A percentile compares a stretch with the other conserved stretches of the same genome.
Conservation (phyloP, 2,329 filamentous ascomycete genomes). For the Aspergillus niger region DNA sequence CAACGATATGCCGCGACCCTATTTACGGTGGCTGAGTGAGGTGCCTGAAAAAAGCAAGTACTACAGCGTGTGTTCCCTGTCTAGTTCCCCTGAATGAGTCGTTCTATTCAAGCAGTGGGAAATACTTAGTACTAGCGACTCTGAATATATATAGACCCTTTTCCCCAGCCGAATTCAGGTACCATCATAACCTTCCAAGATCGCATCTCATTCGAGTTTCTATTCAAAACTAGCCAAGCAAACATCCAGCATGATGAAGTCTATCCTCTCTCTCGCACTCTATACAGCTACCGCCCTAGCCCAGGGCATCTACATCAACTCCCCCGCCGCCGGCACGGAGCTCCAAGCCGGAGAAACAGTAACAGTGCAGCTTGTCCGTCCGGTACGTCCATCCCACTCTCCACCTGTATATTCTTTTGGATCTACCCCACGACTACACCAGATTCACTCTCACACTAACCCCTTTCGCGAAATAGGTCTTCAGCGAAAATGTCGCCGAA, state of each 20-base stretch:
- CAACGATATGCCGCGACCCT: neutral
- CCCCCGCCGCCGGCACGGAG: neutral
- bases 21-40: neutral
- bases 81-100: no score
- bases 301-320: conserved; percentile 5
- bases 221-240: neutral
- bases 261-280: neutral
- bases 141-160: no score
- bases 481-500: neutral
- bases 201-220: neutral
- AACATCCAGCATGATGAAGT: neutral
- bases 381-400: neutral
- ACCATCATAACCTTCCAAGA: neutral
- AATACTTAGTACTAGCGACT: no score
- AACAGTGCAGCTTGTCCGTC: neutral
- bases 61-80: no score
- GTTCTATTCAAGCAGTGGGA: no score
- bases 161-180: neutral
- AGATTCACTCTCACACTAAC: no score
- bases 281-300: neutral
- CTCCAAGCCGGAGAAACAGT: neutral
- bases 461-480: neutral
- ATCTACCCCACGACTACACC: neutral
- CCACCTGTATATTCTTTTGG: neutral
- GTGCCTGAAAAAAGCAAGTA: neutral